Evolutionary conservation across 2,329 filamentous ascomycete species (phyloP).

Genomic region (Claviceps sp.): DNA sequence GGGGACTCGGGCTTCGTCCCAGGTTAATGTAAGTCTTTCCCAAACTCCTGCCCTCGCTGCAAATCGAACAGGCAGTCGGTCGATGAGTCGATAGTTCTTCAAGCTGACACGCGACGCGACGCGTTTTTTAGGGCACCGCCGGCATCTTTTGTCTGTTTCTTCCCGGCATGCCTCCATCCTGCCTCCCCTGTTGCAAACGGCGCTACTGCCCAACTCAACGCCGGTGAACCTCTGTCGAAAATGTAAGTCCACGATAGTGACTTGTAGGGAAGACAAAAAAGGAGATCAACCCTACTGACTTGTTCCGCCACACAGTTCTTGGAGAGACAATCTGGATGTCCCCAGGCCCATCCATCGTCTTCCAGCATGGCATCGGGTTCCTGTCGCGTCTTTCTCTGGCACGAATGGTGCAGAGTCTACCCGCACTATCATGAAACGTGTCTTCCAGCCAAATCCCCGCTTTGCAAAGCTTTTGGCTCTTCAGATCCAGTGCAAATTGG

Average conservation of each 20-base stretch:
- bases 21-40: slow-evolving; percentile 6
- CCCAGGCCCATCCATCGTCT: slow-evolving; percentile 10
- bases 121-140: slow-evolving; percentile 9
- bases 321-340: slow-evolving; percentile 10
- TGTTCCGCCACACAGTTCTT: slow-evolving; percentile 9
- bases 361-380: slow-evolving; percentile 20
- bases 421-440: slow-evolving; percentile 21
- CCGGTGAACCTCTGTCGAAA: background rate
- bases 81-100: background rate
- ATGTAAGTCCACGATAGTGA: background rate
- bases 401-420: slow-evolving; percentile 4
- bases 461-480: background rate
- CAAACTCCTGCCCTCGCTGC: background rate
- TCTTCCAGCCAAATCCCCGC: slow-evolving; percentile 8
- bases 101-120: slow-evolving; percentile 9
- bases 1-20: slow-evolving; percentile 8
- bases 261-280: background rate
- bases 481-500: background rate
- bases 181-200: background rate
- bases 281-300: background rate
- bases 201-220: background rate
- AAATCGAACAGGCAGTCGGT: no score
- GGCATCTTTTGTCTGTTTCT: slow-evolving; percentile 15
- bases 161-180: slow-evolving; percentile 9
- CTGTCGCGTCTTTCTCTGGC: slow-evolving; percentile 12